These are phyloP conservation scores for Syncephalastrum racemosum DNA, from an alignment of 371 early-diverging fungal species.

Conservation along the genomic window DNA sequence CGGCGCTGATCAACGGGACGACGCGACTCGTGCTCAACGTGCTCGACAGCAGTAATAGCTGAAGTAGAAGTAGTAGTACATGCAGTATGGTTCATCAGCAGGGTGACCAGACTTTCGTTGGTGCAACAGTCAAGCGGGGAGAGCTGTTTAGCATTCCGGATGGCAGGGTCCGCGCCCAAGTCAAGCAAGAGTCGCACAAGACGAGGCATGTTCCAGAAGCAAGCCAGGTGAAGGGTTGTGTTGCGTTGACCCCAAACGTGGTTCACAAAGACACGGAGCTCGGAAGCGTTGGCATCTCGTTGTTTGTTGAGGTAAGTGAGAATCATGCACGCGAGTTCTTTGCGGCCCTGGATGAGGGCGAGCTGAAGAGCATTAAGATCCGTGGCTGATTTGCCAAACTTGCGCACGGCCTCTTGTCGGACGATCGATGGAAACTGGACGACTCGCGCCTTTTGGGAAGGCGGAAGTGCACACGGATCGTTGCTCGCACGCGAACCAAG, in stretches of 20 bases:
- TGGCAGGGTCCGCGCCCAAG: constrained; percentile 32
- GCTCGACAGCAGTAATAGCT: constrained; percentile 7
- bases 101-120: constrained; percentile 19
- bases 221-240: constrained; percentile 38
- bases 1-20: neutral
- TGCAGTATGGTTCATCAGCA: constrained; percentile 8
- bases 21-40: neutral
- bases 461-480: constrained; percentile 26
- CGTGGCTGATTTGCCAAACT: constrained; percentile 21
- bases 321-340: constrained; percentile 4
- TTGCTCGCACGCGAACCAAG: constrained; percentile 30
- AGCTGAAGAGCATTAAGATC: constrained; percentile 25
- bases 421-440: constrained; percentile 19
- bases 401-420: constrained; percentile 22
- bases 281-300: neutral
- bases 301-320: constrained; percentile 7
- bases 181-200: constrained; percentile 43
- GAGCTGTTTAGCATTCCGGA: constrained; percentile 31
- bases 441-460: constrained; percentile 27
- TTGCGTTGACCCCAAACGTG: constrained; percentile 38
- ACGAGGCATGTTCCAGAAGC: constrained; percentile 39
- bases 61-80: constrained; percentile 1
- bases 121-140: constrained; percentile 37
- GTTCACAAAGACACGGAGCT: constrained; percentile 26
- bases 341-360: constrained; percentile 9